Evolutionary conservation across 2,329 filamentous ascomycete genomes (phyloP).

Genomic region (Alternaria alternata): DNA sequence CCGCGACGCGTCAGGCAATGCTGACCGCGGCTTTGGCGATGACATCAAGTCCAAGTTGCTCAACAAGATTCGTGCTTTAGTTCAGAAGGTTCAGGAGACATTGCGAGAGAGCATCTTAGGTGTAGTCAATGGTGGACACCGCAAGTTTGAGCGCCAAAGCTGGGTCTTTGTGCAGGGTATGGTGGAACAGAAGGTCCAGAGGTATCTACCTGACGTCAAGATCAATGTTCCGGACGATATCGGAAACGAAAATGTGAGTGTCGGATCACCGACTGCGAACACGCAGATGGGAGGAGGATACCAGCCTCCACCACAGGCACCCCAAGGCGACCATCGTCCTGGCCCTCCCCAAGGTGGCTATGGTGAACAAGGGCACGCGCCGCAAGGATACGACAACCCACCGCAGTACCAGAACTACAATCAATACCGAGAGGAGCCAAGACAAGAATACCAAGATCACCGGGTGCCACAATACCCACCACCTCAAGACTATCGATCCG

Average conservation of each 20-base stretch:
- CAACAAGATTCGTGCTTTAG: conserved; percentile 35
- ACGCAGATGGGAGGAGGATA: conserved; percentile 21
- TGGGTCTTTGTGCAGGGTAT: conserved; percentile 44
- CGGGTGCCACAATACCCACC: conserved; percentile 7
- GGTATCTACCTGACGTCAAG: conserved; percentile 40
- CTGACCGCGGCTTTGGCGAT: conserved; percentile 39
- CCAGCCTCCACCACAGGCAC: conserved; percentile 12
- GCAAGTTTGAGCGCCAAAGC: conserved; percentile 41
- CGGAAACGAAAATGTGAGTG: conserved; percentile 41
- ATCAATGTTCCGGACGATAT: conserved; percentile 42
- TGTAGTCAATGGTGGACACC: conserved; percentile 43
- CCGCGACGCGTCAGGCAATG: conserved; percentile 30
- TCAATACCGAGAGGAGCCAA: conserved; percentile 13
- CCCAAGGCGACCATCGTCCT: conserved; percentile 14
- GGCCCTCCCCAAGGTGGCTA: conserved; percentile 4
- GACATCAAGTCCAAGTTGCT: conserved; percentile 41
- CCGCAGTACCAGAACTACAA: conserved; percentile 18
- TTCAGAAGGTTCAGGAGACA: conserved; percentile 41
- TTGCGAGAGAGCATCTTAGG: conserved; percentile 40
- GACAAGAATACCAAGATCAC: conserved; percentile 7
- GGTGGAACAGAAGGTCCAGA: conserved; percentile 42
- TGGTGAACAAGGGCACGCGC: conserved; percentile 7
- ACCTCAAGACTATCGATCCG: conserved; percentile 4
- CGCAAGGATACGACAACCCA: conserved; percentile 13
- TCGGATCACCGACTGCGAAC: conserved; percentile 29